Evolutionary conservation across 2,329 filamentous ascomycete genomes (phyloP).

Genomic region (Cladosporium sp.): DNA sequence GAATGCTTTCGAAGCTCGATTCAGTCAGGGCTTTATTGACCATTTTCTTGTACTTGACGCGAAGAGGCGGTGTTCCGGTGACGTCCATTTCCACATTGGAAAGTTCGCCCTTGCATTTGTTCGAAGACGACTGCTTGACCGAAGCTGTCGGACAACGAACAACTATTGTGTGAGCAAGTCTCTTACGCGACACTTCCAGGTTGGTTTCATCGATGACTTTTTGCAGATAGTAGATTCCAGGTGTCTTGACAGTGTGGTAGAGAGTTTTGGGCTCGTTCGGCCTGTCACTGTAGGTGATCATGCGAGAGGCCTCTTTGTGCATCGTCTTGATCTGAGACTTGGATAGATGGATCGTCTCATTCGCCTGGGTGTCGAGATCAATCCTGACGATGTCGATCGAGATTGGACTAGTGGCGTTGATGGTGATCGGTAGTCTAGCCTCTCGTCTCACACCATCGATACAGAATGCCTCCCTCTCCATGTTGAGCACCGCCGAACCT

Average conservation of each 20-base stretch:
- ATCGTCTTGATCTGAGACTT: constrained; percentile 71
- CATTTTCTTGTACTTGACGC: constrained; percentile 84
- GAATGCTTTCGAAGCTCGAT: constrained; percentile 88
- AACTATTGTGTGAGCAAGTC: constrained; percentile 79
- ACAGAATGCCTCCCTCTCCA: constrained; percentile 75
- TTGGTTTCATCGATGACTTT: constrained; percentile 91
- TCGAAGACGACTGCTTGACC: constrained; percentile 60
- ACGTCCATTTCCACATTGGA: constrained; percentile 82
- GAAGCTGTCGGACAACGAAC: constrained; percentile 78
- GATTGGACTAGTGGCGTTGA: constrained; percentile 89
- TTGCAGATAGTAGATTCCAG: constrained; percentile 79
- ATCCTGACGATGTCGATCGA: constrained; percentile 83
- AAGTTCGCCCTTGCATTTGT: constrained; percentile 80
- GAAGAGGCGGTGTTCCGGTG: constrained; percentile 81
- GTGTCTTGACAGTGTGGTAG: constrained; percentile 73
- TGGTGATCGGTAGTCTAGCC: constrained; percentile 73
- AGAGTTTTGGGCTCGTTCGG: constrained; percentile 45
- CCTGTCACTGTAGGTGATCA: constrained; percentile 43
- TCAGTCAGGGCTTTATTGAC: constrained; percentile 80
- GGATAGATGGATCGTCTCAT: constrained; percentile 74
- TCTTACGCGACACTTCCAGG: constrained; percentile 56
- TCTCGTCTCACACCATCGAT: constrained; percentile 60
- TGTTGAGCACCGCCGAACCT: constrained; percentile 84
- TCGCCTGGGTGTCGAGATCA: constrained; percentile 74
- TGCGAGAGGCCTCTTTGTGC: constrained; percentile 65